These are phyloP conservation scores for Colletotrichum sp. DNA, from an alignment of 2,329 filamentous ascomycete genomes.

Conservation along the genomic window DNA sequence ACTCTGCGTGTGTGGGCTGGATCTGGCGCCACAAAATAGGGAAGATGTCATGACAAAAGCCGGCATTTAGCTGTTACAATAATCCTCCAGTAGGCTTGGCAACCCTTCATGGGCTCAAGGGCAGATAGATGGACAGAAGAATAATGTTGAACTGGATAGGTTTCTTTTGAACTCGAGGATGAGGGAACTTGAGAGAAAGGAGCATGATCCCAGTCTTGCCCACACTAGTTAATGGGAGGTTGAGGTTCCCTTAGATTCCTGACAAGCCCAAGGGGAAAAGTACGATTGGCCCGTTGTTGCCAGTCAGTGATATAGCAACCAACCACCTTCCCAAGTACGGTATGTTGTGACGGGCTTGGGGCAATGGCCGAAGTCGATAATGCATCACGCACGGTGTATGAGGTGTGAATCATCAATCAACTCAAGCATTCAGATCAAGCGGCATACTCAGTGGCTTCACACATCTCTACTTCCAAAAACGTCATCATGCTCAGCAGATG, in stretches of 20 bases:
- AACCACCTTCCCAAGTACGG: not conserved
- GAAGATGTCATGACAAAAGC: too few species aligned
- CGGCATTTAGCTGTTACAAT: too few species aligned
- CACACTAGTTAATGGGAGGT: not conserved
- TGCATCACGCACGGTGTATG: not conserved
- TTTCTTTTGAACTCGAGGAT: not conserved
- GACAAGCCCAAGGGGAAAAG: too few species aligned
- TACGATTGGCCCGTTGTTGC: not conserved
- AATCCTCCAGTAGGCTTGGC: too few species aligned
- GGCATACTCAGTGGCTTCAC: not conserved
- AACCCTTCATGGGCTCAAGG: accelerated
- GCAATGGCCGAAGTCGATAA: not conserved
- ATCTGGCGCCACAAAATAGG: too few species aligned
- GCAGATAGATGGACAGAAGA: too few species aligned
- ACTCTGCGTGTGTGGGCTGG: too few species aligned
- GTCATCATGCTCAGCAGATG: not conserved
- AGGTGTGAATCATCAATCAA: not conserved
- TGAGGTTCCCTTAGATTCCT: not conserved
- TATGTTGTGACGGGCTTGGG: not conserved
- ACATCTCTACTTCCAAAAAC: not conserved
- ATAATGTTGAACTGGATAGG: too few species aligned
- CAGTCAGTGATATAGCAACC: not conserved
- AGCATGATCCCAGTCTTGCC: not conserved
- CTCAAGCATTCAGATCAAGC: not conserved
- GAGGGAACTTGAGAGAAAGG: not conserved